phyloP scores from a whole-genome alignment of 352 stramenopile species.

The Phytophthora nicotianae region DNA sequence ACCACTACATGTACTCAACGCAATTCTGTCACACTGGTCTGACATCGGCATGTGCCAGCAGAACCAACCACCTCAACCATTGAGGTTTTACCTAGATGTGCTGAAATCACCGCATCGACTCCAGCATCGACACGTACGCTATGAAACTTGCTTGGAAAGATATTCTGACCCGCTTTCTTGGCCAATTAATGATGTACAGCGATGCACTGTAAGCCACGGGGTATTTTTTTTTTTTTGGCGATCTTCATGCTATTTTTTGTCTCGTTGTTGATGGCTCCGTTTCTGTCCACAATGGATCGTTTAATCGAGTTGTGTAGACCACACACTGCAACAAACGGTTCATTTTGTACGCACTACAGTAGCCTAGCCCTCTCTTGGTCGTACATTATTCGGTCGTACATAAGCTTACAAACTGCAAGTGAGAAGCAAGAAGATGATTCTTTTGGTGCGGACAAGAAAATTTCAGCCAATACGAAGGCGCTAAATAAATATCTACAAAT shows the following conservation, averaged over 20 bases:
- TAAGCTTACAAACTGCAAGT: slow-evolving; percentile 3
- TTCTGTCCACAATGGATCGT: slow-evolving; percentile 10
- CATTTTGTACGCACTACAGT: slow-evolving; percentile 1
- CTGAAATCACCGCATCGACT: no score
- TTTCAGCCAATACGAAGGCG: slow-evolving; percentile 2
- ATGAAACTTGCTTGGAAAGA: no score
- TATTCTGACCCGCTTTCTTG: no score
- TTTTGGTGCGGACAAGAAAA: slow-evolving; percentile 15
- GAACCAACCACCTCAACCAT: no score
- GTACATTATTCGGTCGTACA: slow-evolving; percentile 7
- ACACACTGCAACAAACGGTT: not conserved
- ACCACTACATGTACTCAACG: no score
- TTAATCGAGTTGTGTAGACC: not conserved
- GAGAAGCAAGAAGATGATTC: not conserved
- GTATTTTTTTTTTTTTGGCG: not conserved
- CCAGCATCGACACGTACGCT: no score
- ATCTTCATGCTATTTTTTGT: not conserved
- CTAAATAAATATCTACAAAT: slow-evolving; percentile 4
- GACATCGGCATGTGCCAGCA: no score
- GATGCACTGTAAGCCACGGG: no score
- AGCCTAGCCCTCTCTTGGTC: not conserved
- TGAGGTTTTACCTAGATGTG: no score
- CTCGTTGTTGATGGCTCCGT: not conserved
- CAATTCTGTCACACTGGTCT: no score
- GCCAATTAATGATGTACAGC: no score